These are phyloP conservation scores for Penicillium sp. DNA, from an alignment of 2,329 filamentous ascomycete genomes.

Conservation along the genomic window DNA sequence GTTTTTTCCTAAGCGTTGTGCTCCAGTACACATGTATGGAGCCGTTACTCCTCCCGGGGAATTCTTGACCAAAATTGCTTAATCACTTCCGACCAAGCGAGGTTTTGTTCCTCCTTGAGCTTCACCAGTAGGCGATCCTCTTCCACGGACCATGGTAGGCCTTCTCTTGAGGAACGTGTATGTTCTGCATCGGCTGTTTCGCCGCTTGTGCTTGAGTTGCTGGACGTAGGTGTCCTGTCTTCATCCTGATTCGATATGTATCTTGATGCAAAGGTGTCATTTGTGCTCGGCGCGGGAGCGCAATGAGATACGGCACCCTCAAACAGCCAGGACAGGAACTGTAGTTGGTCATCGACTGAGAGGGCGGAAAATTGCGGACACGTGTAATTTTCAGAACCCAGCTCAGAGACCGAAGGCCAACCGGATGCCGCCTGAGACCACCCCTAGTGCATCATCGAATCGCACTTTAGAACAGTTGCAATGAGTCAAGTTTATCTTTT, in stretches of 20 bases:
- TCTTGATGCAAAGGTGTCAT: background rate
- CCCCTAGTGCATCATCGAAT: no score
- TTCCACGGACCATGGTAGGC: constrained; percentile 15
- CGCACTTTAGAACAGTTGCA: no score
- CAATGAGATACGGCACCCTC: background rate
- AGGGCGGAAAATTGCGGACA: constrained; percentile 11
- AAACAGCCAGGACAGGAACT: background rate
- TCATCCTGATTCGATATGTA: background rate
- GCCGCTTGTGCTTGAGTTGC: background rate
- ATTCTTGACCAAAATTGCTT: constrained; percentile 10
- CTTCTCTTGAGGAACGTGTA: constrained; percentile 9
- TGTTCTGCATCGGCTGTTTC: background rate
- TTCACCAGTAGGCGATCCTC: constrained; percentile 11
- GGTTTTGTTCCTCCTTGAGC: constrained; percentile 15
- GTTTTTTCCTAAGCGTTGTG: constrained; percentile 13
- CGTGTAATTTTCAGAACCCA: no score
- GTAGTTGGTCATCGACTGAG: constrained; percentile 8
- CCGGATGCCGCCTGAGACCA: no score
- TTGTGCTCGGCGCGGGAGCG: background rate
- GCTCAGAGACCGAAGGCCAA: no score
- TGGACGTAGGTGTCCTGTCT: background rate
- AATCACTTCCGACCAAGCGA: constrained; percentile 17
- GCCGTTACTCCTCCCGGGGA: constrained; percentile 11
- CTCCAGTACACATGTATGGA: constrained; percentile 18
- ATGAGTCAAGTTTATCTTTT: no score